Base-by-base conservation (phyloP, 225 moss, liverwort and hornwort genomes). In the Climacium dendroides region DNA sequence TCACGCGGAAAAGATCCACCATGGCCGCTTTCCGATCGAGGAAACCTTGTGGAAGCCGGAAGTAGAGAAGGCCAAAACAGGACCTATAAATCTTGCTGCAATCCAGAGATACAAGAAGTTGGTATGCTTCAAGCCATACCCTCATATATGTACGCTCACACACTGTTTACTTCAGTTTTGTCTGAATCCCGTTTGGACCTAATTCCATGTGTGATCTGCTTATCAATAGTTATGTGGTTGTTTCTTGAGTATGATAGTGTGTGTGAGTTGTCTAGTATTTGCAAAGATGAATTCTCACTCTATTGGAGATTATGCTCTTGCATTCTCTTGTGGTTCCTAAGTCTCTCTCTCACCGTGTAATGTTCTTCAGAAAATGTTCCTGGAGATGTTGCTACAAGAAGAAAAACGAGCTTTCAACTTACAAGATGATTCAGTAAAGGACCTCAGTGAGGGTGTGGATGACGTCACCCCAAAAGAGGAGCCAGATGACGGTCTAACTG, bases 21-120 rank as follows among this genome's bases (percentile, higher is more conserved):
- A 89, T 86, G 92, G 86, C 28, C 82, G 72, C 35, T 86, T 57
- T 35, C 89, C 81, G 18, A 72, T 86, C 35, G 85, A 91, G 16
- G 91, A 91, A 63, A 87, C 85, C 18, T 74, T 90, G 19, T 89
- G 90, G 86, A 88, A 86, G 35, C 89, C 87, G 22, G 61, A 90
- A 70, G 88, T 43, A 74, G 82, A 78, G 28, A 87, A 87, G 47
- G 82, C 71, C 22, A 80, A 90, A 84, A 84, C 79, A 45, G 43
- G 63, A 19, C 90, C 90, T 62, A 29, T 83, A 52, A 93, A 94
- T 89, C 87, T 93, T 69, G 89, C 89, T 60, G 90, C 95, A 77
- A 88, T 95, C 63, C 96, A 96, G 59, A 89, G 97, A 90, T 97
- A 96, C 71, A 95, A 89, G 79, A 98, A 96, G 82, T 86, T 98